Conservation (phyloP, 2,329 filamentous ascomycete genomes). For the Arthrobotrys iridis region DNA sequence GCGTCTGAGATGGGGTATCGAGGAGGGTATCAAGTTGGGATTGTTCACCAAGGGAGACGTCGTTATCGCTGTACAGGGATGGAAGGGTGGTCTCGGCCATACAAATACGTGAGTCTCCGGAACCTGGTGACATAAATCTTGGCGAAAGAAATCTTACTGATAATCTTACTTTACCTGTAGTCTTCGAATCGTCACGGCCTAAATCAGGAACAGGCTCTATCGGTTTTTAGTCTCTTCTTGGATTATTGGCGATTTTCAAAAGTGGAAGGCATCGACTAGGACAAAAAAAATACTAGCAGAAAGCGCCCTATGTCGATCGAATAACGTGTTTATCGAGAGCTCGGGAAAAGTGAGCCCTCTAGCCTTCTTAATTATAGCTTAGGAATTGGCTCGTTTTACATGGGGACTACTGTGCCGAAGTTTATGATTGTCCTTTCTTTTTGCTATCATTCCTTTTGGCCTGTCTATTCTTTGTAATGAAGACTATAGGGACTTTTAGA, state of each 20-base stretch:
- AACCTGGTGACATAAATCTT: not conserved
- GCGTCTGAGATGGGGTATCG: conserved; percentile 96
- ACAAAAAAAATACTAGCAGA: not conserved
- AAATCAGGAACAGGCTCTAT: not conserved
- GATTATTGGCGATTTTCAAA: not conserved
- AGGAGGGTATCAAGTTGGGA: conserved; percentile 82
- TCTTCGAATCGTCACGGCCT: conserved; percentile 54
- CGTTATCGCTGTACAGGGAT: conserved; percentile 86
- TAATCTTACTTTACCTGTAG: conserved; percentile 8
- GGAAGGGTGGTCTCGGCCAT: conserved; percentile 90
- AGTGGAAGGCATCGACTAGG: not conserved
- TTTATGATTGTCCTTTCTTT: not conserved
- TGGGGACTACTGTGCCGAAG: not conserved
- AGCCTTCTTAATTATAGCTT: no score
- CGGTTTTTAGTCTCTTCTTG: not conserved
- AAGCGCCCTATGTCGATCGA: not conserved
- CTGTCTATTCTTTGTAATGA: conserved; percentile 38
- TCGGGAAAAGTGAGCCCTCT: no score
- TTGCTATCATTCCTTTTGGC: not conserved
- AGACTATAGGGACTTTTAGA: conserved; percentile 4
- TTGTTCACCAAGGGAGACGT: conserved; percentile 77
- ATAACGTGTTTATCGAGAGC: not conserved
- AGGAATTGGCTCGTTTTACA: not conserved
- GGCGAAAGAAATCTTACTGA: conserved; percentile 6
- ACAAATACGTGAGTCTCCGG: conserved; percentile 74